Percentiles rank a stretch among this genome's conserved stretches.
phyloP scores from a whole-genome alignment of 371 early-diverging fungal genomes.

The Rhizopus sp. region DNA sequence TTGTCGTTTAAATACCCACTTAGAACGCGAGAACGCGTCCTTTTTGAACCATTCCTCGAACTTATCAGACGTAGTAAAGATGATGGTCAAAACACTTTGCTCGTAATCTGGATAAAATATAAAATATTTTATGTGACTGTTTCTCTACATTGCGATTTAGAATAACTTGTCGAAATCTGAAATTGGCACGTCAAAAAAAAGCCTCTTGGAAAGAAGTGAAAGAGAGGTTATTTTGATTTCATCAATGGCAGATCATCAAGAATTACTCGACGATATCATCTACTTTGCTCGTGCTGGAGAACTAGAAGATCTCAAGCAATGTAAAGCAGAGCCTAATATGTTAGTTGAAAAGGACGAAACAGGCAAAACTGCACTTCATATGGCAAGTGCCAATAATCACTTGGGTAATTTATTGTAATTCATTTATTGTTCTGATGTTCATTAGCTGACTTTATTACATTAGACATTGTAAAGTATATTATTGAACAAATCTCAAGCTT shows the following conservation, averaged over 20 bases:
- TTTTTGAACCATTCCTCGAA: no score
- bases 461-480: slow-evolving; percentile 61
- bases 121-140: no score
- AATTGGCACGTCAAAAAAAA: no score
- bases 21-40: no score
- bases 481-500: slow-evolving; percentile 36
- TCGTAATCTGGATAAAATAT: no score
- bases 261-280: slow-evolving; percentile 60
- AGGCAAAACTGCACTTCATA: slow-evolving; percentile 81
- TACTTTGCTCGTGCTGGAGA: slow-evolving; percentile 79
- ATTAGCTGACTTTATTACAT: not conserved
- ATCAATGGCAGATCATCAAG: slow-evolving; percentile 21
- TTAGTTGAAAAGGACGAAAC: slow-evolving; percentile 47
- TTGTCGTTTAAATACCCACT: no score
- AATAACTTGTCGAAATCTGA: no score
- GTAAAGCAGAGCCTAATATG: slow-evolving; percentile 39
- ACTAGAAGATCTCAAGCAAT: slow-evolving; percentile 65
- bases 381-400: slow-evolving; percentile 87
- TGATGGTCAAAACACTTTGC: no score
- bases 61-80: no score
- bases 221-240: no score
- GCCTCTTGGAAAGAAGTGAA: not conserved
- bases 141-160: no score
- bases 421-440: not conserved
- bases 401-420: slow-evolving; percentile 46